Evolutionary conservation across 2,329 filamentous ascomycete genomes (phyloP), one percentile per base, ranked within the genome.

Genomic region (Blastomyces silverae): DNA sequence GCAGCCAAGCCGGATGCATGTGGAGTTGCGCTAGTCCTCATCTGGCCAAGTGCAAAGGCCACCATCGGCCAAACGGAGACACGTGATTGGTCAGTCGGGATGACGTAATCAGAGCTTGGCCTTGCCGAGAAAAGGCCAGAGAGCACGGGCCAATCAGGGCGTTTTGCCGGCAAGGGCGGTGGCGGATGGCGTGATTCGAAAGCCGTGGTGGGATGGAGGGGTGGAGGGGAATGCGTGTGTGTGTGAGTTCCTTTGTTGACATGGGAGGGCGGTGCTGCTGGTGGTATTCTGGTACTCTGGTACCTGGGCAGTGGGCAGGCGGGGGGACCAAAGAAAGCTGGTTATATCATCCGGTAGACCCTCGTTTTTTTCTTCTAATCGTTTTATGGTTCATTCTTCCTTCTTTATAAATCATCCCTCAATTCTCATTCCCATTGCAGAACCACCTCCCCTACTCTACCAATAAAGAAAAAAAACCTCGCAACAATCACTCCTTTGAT

Each of bases 121-220:
- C 22, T 34, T 67, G 66, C 71, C 69, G 50, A 31, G 72, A 73
- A 70, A 68, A 71, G 64, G 71, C 71, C 72, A 71, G 69, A 39
- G 56, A 3, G 17, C 10, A 6, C 25, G 37, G 28, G 8, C 75
- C 74, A 76, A 77, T 75, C 46, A 69, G 1, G 3, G 22, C 0
- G 60, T 73, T 73, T 70, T 73, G 73, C 71, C 71, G 39, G n/a
- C 22, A 11, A 42, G 28, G 56, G 70, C 71, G 71, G 72, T 72
- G 64, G 61, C 59, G 62, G 69, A 77, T 77, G 73, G 74, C 75
- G 74, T 77, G 75, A 75, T 76, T 68, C 31, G 28, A 28, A 28
- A 28, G 2, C 28, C 28, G 63, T 62, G 58, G 39, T n/a, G 44
- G 53, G 57, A 52, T 42, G 59, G 61, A 68, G 64, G 55, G 53